Percentiles rank a stretch among this genome's conserved stretches.
Evolutionary conservation across 371 early-diverging fungal species (phyloP).

Genomic region (Phascolomyces articulosus): DNA sequence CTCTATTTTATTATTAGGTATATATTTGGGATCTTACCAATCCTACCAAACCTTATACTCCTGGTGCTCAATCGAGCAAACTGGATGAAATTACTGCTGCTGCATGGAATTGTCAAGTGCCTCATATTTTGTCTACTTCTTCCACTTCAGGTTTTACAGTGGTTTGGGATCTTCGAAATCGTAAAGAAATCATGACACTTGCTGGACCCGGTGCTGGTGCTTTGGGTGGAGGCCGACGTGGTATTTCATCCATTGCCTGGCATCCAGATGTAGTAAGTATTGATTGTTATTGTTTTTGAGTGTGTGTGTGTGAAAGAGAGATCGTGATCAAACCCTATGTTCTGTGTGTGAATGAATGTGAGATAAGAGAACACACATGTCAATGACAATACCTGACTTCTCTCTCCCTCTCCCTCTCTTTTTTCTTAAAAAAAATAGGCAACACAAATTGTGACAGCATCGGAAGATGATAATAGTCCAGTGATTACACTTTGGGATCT

Average conservation of each 20-base stretch:
- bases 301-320: too few relatives aligned
- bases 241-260: slow-evolving; percentile 92
- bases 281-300: neutral
- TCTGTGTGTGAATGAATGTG: neutral
- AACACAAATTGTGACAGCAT: slow-evolving; percentile 92
- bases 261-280: slow-evolving; percentile 84
- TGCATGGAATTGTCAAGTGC: slow-evolving; percentile 93
- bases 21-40: slow-evolving; percentile 94
- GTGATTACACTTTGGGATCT: slow-evolving; percentile 93
- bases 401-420: too few relatives aligned
- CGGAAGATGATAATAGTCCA: slow-evolving; percentile 90
- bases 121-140: slow-evolving; percentile 92
- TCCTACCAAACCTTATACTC: slow-evolving; percentile 85
- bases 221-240: slow-evolving; percentile 57
- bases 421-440: too few relatives aligned
- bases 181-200: slow-evolving; percentile 86
- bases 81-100: slow-evolving; percentile 89
- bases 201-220: slow-evolving; percentile 65
- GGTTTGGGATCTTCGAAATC: slow-evolving; percentile 93
- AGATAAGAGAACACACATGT: too few relatives aligned
- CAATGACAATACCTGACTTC: too few relatives aligned
- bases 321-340: too few relatives aligned
- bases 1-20: slow-evolving; percentile 61
- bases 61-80: slow-evolving; percentile 82
- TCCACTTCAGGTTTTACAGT: slow-evolving; percentile 92